Evolutionary conservation across 257 asterid species (phyloP), one percentile per base, ranked within the genome.

Genomic region (Capsicum rhomboideum): DNA sequence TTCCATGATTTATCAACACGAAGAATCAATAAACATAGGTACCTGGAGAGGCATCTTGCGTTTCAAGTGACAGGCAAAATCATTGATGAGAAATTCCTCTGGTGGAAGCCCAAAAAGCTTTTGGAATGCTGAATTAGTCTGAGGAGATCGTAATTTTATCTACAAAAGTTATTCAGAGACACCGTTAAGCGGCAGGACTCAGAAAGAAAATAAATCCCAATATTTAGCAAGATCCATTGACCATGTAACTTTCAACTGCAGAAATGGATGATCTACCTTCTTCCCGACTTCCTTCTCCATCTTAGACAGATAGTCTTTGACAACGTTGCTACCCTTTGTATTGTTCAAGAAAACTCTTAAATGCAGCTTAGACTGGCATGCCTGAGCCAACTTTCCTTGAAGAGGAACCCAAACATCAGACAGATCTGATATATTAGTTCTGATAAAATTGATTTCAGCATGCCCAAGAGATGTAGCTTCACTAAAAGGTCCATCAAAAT

Each of bases 251-350:
- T 71, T 78, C 40, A 34, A 84, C 61, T 6, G 46, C 66, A 74
- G 29, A 86, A 84, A 80, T 37, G 37, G 13, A 63, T 78, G 78
- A 83, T 12, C 69, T 86, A 97, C 99, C 98, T 97, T 97, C 89
- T 97, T 95, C 61, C 99, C 99, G 59, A 97, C 97, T 85, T 97
- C 99, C 91, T 97, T 95, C 92, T 95, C 99, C 99, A 97, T 94
- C 92, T 91, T 97, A 29, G 92, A 88, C 82, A 97, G 56, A 90
- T 93, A 95, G 85, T 97, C 97, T 88, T 88, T 89, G 81, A 89
- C 95, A 86, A 91, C 95, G 88, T 93, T 94, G 85, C 88, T 86
- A 59, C 98, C 97, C 85, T 88, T 93, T 20, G 91, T 90, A 84
- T 95, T 92, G 86, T 97, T 91, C 93, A 97, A 92, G 88, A 95